Evolutionary conservation across 441 rosid genomes (phyloP).

Genomic region (Eutrema salsugineum): DNA sequence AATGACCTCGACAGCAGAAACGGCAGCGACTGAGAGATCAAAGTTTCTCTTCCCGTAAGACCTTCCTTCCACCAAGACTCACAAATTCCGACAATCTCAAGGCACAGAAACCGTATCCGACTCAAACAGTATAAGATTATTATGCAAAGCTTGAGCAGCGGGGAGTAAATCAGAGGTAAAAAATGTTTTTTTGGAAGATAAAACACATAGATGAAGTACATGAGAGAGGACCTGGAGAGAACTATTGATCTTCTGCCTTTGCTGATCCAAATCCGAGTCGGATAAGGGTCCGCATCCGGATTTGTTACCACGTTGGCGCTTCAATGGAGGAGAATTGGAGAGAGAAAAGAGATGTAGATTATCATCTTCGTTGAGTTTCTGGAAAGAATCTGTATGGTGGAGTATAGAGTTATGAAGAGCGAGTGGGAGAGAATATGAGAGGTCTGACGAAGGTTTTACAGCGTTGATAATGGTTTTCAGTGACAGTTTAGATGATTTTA

Average conservation of each 20-base stretch:
- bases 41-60: constrained; percentile 45
- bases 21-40: constrained; percentile 83
- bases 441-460: constrained; percentile 51
- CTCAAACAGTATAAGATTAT: constrained; percentile 63
- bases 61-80: constrained; percentile 84
- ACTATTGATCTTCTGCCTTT: constrained; percentile 31
- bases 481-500: constrained; percentile 60
- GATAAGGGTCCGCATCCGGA: constrained; percentile 3
- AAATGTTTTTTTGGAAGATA: constrained; percentile 54
- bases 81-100: constrained; percentile 63
- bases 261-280: constrained; percentile 1
- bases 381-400: constrained; percentile 40
- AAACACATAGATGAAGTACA: constrained; percentile 43
- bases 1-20: constrained; percentile 72
- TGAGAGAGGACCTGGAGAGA: constrained; percentile 49
- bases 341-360: constrained; percentile 28
- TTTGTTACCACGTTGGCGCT: constrained; percentile 56
- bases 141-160: constrained; percentile 59
- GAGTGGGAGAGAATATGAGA: constrained; percentile 51
- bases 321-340: constrained; percentile 60
- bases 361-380: constrained; percentile 13
- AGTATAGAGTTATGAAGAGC: constrained; percentile 44
- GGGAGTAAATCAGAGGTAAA: constrained; percentile 48
- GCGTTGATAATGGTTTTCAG: constrained; percentile 62
- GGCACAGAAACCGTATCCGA: constrained; percentile 53